A percentile compares a stretch with the other conserved stretches of the same genome.
phyloP scores from a whole-genome alignment of 108 stramenopile species.

The Chaetoceros tenuissimus region DNA sequence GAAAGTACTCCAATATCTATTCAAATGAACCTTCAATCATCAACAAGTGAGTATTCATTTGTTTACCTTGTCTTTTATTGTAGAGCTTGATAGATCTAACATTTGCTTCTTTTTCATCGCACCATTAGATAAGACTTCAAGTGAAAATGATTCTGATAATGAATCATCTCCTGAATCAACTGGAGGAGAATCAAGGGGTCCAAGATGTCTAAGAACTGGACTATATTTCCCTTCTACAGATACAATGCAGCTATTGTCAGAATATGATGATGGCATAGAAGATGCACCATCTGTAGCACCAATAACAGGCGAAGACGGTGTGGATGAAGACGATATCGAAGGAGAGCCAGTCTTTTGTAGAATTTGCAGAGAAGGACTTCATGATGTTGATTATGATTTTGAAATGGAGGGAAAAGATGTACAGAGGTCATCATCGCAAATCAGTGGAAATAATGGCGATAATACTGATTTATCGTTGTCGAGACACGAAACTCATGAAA shows the following conservation, averaged over 20 bases:
- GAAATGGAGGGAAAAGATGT: conserved; percentile 11
- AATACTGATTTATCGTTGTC: neutral
- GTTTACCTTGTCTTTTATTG: too few species aligned
- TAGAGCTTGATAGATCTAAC: too few species aligned
- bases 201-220: conserved; percentile 40
- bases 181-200: too few species aligned
- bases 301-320: conserved; percentile 8
- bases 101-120: too few species aligned
- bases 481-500: neutral
- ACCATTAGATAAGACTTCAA: neutral
- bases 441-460: neutral
- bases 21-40: neutral
- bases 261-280: conserved; percentile 65
- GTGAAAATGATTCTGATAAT: neutral
- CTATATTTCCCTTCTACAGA: conserved; percentile 51
- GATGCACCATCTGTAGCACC: conserved; percentile 22
- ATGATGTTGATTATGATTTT: conserved; percentile 53
- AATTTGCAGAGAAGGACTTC: conserved; percentile 84
- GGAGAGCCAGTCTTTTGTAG: conserved; percentile 78
- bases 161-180: too few species aligned
- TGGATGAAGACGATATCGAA: conserved; percentile 5
- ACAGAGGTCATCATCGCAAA: conserved; percentile 11
- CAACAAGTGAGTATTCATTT: neutral
- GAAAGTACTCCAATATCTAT: neutral
- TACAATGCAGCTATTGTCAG: conserved; percentile 55